phyloP scores from a whole-genome alignment of 306 rosid species.

The Cucumis cinereus region DNA sequence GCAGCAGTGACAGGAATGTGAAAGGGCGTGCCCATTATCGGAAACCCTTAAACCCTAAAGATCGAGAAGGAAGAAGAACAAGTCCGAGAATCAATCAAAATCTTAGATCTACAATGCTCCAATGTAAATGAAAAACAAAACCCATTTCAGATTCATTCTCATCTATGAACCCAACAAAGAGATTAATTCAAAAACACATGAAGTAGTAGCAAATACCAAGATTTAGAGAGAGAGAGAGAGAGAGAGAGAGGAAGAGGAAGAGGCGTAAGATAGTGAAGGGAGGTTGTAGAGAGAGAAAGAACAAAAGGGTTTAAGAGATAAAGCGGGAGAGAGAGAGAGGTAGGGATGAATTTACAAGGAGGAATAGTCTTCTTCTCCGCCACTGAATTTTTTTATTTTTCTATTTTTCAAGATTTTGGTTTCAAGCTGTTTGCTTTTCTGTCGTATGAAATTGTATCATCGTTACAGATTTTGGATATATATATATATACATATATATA shows the following conservation, averaged over 20 bases:
- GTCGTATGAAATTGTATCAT: neutral
- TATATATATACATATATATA: no score
- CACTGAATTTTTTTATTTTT: slow-evolving; percentile 10
- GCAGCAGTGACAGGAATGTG: slow-evolving; percentile 74
- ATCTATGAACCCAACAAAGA: neutral
- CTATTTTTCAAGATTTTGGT: neutral
- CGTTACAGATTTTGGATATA: neutral
- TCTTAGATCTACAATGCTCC: slow-evolving; percentile 37
- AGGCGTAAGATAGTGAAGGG: slow-evolving; percentile 3
- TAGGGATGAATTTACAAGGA: slow-evolving; percentile 13
- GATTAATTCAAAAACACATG: neutral
- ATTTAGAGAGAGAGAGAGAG: slow-evolving; percentile 1
- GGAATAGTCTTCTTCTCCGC: slow-evolving; percentile 8
- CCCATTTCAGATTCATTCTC: slow-evolving; percentile 6
- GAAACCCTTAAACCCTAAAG: slow-evolving; percentile 52
- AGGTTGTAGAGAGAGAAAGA: neutral
- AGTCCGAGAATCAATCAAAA: slow-evolving; percentile 18
- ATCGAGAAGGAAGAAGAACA: neutral
- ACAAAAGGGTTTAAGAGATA: neutral
- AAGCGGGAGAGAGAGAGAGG: slow-evolving; percentile 10
- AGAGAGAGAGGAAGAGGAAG: neutral
- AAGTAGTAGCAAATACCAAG: neutral
- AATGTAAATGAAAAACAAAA: slow-evolving; percentile 7
- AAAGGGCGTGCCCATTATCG: slow-evolving; percentile 65
- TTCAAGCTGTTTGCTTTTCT: neutral